Percentiles rank a stretch among this genome's conserved stretches.
Evolutionary conservation across 768 basidiomycete genomes (phyloP).

Genomic region (Pulveroboletus sp.): DNA sequence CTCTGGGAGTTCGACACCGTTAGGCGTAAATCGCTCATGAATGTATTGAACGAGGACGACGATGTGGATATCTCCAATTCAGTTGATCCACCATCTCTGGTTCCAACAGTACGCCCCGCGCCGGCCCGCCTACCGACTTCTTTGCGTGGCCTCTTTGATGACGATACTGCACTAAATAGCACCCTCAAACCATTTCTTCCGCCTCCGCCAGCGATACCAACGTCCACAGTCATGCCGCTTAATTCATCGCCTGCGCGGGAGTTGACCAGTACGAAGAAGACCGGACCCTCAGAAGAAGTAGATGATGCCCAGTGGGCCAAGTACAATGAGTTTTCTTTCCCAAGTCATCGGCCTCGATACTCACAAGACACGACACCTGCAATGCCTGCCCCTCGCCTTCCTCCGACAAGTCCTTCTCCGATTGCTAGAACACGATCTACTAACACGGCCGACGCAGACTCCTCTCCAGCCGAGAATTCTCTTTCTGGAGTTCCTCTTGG

Average conservation of each 20-base stretch:
- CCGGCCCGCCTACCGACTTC: constrained; percentile 69
- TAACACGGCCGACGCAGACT: constrained; percentile 25
- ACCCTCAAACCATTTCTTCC: constrained; percentile 41
- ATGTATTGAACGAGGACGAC: constrained; percentile 23
- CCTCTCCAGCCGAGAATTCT: constrained; percentile 11
- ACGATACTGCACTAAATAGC: constrained; percentile 41
- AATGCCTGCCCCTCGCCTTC: constrained; percentile 17
- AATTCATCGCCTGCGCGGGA: constrained; percentile 39
- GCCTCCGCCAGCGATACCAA: constrained; percentile 26
- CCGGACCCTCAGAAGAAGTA: constrained; percentile 27
- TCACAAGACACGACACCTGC: constrained; percentile 50
- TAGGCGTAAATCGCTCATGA: constrained; percentile 38
- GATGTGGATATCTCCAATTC: constrained; percentile 16
- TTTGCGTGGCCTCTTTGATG: constrained; percentile 76
- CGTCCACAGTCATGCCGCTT: constrained; percentile 24
- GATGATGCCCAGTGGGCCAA: constrained; percentile 45
- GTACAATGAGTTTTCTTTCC: constrained; percentile 54
- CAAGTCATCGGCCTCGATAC: constrained; percentile 54
- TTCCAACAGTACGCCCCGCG: constrained; percentile 50
- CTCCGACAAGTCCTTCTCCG: constrained; percentile 32
- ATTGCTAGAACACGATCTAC: constrained; percentile 34
- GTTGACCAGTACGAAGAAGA: constrained; percentile 30
- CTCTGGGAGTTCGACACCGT: constrained; percentile 81
- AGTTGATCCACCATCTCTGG: constrained; percentile 16
- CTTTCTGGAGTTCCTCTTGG: constrained; percentile 8